Evolutionary conservation across 768 basidiomycete species (phyloP).

Genomic region (Sarcodon aspratus): DNA sequence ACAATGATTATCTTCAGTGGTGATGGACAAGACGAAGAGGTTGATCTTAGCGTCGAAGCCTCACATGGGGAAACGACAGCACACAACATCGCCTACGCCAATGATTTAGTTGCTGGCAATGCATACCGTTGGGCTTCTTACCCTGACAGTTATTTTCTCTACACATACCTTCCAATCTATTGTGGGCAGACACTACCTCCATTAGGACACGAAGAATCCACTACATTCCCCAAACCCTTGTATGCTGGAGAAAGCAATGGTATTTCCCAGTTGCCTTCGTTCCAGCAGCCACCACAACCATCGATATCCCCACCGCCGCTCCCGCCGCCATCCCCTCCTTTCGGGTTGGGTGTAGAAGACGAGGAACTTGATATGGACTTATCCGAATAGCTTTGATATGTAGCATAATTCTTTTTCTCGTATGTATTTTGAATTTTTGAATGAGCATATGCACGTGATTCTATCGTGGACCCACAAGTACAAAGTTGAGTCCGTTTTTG

Average conservation of each 20-base stretch:
- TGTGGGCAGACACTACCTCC: slow-evolving; percentile 27
- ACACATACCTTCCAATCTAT: slow-evolving; percentile 41
- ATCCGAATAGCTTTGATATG: slow-evolving; percentile 14
- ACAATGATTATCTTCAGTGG: slow-evolving; percentile 7
- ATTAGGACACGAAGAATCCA: slow-evolving; percentile 3
- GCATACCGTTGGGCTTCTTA: slow-evolving; percentile 50
- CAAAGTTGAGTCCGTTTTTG: too few relatives aligned
- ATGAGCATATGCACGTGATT: too few relatives aligned
- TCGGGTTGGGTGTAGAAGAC: background rate
- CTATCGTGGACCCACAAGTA: too few relatives aligned
- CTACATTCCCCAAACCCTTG: slow-evolving; percentile 1
- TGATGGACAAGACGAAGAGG: slow-evolving; percentile 4
- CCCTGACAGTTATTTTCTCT: slow-evolving; percentile 48
- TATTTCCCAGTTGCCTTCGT: background rate
- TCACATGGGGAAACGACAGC: background rate
- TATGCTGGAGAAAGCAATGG: slow-evolving; percentile 1
- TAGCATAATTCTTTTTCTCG: background rate
- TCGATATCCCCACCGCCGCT: slow-evolving; percentile 4
- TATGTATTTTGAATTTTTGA: background rate
- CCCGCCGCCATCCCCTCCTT: slow-evolving; percentile 1
- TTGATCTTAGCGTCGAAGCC: background rate
- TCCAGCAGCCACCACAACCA: slow-evolving; percentile 2
- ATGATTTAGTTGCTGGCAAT: background rate
- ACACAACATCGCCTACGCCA: background rate
- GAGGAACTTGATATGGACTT: slow-evolving; percentile 22